Base-by-base conservation (phyloP, 163 green algal species). In the Prototheca wickerhamii region DNA sequence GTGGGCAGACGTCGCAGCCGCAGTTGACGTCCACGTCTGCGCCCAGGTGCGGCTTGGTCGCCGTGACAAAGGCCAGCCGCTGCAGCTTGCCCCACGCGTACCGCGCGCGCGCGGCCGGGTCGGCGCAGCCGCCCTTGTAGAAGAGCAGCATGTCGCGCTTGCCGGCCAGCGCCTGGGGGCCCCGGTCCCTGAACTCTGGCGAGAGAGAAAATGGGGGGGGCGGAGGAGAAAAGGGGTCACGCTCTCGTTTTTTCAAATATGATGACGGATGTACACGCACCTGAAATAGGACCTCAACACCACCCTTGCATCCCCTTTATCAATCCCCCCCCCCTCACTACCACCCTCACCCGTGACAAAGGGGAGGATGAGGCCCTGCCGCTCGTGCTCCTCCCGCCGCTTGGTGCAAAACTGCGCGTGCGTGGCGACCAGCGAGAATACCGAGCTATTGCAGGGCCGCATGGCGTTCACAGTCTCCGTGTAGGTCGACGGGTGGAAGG, bases 1-100 rank as follows among this genome's bases (percentile, higher is more conserved):
- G 40, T 26, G 55, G 37, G 25, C 65, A 72, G 26, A 72, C 61
- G 23, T 64, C 57, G 43, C 65, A 72, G 21, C 58, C 53, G 32
- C 65, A 72, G 12, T 30, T 6, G 29, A 37, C 10, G 55, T 71
- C 53, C 21, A 65, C 43, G 52, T 71, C 64, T 2, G 17, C 10
- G 25, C 12, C 37, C 54, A 23, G 21, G n/a, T 28, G 18, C 17
- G 49, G 18, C 18, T 25, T 31, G 25, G 62, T 30, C 20, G 29
- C 58, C 26, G 29, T 7, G 21, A 67, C 57, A 0, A 72, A 4
- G 23, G 23, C 37, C 28, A 25, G 31, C 28, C 65, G 42, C 65
- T 64, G 29, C 33, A 72, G 49, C 46, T 67, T 72, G 31, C 65
- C 56, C 10, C 40, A 63, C 1, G 31, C 10, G 17, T n/a, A 37